Percentiles rank a stretch among this genome's conserved stretches.
phyloP scores from a whole-genome alignment of 352 stramenopile genomes.

The Pythium volutum region DNA sequence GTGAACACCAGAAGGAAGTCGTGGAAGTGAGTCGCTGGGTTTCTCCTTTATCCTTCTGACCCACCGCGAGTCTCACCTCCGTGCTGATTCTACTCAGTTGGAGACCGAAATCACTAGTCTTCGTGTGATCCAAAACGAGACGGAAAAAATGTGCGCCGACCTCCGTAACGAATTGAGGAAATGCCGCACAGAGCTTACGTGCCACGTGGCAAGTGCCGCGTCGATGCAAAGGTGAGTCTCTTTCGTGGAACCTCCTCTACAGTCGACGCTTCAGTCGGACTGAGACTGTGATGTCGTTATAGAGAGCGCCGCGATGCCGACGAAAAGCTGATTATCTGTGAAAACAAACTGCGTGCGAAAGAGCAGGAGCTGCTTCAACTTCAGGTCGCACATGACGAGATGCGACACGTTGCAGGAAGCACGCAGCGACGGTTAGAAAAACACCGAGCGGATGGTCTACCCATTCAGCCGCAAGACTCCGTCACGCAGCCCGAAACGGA shows the following conservation, averaged over 20 bases:
- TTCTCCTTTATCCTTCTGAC: background rate
- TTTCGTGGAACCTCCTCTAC: background rate
- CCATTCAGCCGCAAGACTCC: background rate
- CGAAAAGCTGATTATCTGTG: slow-evolving; percentile 34
- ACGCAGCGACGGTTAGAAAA: slow-evolving; percentile 40
- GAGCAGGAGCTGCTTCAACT: slow-evolving; percentile 37
- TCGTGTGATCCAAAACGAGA: slow-evolving; percentile 35
- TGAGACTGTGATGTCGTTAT: background rate
- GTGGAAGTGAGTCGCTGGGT: slow-evolving; percentile 25
- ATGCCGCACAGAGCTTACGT: slow-evolving; percentile 52
- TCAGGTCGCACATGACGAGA: slow-evolving; percentile 33
- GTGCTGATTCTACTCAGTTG: slow-evolving; percentile 25
- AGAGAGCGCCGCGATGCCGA: slow-evolving; percentile 55
- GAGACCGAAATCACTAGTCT: slow-evolving; percentile 48
- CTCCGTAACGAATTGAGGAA: slow-evolving; percentile 42
- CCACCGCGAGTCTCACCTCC: background rate
- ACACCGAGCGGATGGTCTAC: slow-evolving; percentile 1
- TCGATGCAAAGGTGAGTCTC: slow-evolving; percentile 43
- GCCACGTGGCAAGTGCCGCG: slow-evolving; percentile 40
- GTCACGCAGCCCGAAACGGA: background rate
- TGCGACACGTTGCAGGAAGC: slow-evolving; percentile 36
- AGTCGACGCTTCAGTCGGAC: background rate
- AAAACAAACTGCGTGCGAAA: slow-evolving; percentile 38
- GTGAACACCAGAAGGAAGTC: slow-evolving; percentile 49
- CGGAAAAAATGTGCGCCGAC: slow-evolving; percentile 45